Conservation (phyloP, 768 basidiomycete species). For the Tulasnella sp. region DNA sequence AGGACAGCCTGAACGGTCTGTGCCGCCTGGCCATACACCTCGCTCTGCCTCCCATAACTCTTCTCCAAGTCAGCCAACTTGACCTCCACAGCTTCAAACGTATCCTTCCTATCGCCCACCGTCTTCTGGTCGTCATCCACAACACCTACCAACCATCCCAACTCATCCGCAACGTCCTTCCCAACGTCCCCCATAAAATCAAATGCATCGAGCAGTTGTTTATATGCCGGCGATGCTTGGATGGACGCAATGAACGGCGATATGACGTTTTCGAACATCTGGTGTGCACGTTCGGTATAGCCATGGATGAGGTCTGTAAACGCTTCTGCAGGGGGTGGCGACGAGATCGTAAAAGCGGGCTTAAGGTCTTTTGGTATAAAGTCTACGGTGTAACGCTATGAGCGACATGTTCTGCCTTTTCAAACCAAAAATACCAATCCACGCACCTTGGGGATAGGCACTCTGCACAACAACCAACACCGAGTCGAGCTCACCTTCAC, state of each 20-base stretch:
- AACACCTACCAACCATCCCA: slow-evolving; percentile 41
- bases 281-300: slow-evolving; percentile 44
- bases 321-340: slow-evolving; percentile 21
- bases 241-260: slow-evolving; percentile 25
- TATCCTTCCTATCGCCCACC: slow-evolving; percentile 26
- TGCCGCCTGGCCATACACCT: slow-evolving; percentile 40
- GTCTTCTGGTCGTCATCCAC: slow-evolving; percentile 31
- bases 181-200: slow-evolving; percentile 30
- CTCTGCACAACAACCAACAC: slow-evolving; percentile 15
- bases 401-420: background rate
- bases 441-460: slow-evolving; percentile 15
- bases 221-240: slow-evolving; percentile 20
- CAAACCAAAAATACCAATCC: background rate
- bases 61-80: slow-evolving; percentile 38
- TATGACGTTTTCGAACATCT: slow-evolving; percentile 42
- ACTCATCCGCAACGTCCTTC: slow-evolving; percentile 32
- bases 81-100: slow-evolving; percentile 54
- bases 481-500: slow-evolving; percentile 9
- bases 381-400: slow-evolving; percentile 29
- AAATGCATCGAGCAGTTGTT: slow-evolving; percentile 32
- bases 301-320: slow-evolving; percentile 41
- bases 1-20: slow-evolving; percentile 39
- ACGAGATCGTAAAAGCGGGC: slow-evolving; percentile 35
- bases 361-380: slow-evolving; percentile 42
- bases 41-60: slow-evolving; percentile 38